Conservation (phyloP, 257 asterid species). For the Euphrasia confusa region DNA sequence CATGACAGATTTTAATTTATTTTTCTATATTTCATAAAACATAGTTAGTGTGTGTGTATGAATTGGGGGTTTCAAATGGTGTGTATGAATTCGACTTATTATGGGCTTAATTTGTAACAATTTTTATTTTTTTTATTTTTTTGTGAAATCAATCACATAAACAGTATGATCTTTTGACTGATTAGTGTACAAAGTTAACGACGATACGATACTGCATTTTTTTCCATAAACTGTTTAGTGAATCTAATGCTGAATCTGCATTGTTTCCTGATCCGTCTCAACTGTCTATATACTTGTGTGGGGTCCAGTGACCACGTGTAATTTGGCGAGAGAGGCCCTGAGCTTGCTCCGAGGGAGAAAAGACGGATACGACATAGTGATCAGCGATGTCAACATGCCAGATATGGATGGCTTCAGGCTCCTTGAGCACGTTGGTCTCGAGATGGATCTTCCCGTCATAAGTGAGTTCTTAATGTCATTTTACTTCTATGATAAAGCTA, state of each 20-base stretch:
- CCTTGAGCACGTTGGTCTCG: conserved; percentile 89
- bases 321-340: conserved; percentile 75
- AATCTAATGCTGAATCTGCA: background rate
- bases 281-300: conserved; percentile 4
- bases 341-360: conserved; percentile 73
- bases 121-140: too few relatives aligned
- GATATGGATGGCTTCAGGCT: conserved; percentile 99
- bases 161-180: background rate
- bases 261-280: conserved; percentile 7
- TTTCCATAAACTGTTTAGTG: too few relatives aligned
- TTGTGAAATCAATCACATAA: too few relatives aligned
- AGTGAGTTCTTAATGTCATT: conserved; percentile 39
- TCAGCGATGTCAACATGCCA: conserved; percentile 97
- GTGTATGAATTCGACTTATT: too few relatives aligned
- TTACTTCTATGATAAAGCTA: background rate
- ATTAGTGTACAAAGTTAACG: too few relatives aligned
- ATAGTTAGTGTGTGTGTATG: too few relatives aligned
- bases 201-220: too few relatives aligned
- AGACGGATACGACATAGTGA: conserved; percentile 79
- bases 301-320: conserved; percentile 74
- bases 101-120: too few relatives aligned
- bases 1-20: too few relatives aligned
- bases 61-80: too few relatives aligned
- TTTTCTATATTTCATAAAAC: too few relatives aligned
- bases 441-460: conserved; percentile 95